These are phyloP conservation scores for Plenodomus biglobosus DNA, from an alignment of 2,329 filamentous ascomycete genomes.

Conservation along the genomic window DNA sequence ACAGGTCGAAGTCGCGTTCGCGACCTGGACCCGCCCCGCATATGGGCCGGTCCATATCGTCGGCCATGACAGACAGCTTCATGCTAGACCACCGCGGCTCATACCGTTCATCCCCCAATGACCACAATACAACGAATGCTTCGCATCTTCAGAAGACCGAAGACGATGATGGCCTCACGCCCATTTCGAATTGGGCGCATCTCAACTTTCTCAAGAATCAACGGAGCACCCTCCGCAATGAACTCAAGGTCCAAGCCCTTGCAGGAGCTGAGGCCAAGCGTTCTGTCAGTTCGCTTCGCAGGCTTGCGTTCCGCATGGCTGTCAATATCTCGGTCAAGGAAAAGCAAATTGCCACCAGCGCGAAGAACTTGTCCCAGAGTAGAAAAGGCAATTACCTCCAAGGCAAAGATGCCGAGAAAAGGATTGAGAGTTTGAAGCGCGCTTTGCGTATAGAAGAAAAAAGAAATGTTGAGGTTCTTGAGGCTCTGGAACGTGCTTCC, in stretches of 20 bases:
- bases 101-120: slow-evolving; percentile 8
- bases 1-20: slow-evolving; percentile 20
- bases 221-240: slow-evolving; percentile 34
- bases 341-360: slow-evolving; percentile 39
- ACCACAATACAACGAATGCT: slow-evolving; percentile 13
- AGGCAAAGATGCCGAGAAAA: slow-evolving; percentile 35
- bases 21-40: slow-evolving; percentile 27
- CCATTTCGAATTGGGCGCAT: slow-evolving; percentile 43
- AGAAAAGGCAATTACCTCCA: slow-evolving; percentile 38
- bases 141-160: slow-evolving; percentile 14
- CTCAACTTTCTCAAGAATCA: slow-evolving; percentile 41
- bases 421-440: slow-evolving; percentile 36
- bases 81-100: slow-evolving; percentile 32
- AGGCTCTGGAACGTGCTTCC: slow-evolving; percentile 40
- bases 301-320: slow-evolving; percentile 43
- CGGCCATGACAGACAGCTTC: slow-evolving; percentile 39
- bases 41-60: slow-evolving; percentile 35
- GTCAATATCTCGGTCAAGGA: slow-evolving; percentile 46
- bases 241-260: slow-evolving; percentile 38
- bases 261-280: slow-evolving; percentile 40
- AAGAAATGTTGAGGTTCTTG: slow-evolving; percentile 42
- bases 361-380: slow-evolving; percentile 35
- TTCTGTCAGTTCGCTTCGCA: slow-evolving; percentile 38
- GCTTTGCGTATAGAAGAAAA: slow-evolving; percentile 37
- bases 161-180: slow-evolving; percentile 26